phyloP scores from a whole-genome alignment of 139 green algal genomes.

The Coelastrella sp. region DNA sequence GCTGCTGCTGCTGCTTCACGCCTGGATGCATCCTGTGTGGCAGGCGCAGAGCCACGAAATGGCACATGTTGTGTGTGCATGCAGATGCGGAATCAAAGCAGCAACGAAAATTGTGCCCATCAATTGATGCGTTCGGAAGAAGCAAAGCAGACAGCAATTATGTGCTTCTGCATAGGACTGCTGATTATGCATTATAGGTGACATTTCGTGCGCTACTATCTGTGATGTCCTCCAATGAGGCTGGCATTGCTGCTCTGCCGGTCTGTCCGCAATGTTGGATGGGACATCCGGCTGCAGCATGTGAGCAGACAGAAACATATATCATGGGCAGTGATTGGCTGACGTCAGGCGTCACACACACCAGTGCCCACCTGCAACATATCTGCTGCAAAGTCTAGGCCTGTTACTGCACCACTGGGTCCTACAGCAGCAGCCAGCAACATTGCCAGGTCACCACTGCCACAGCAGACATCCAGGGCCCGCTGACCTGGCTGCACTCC shows the following conservation, averaged over 20 bases:
- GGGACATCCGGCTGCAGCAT: too few species aligned
- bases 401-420: conserved; percentile 69
- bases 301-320: too few species aligned
- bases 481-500: conserved; percentile 63
- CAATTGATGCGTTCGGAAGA: too few species aligned
- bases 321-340: too few species aligned
- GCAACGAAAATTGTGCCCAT: too few species aligned
- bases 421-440: conserved; percentile 86
- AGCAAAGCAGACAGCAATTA: too few species aligned
- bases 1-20: conserved; percentile 33
- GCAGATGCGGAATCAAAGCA: not conserved
- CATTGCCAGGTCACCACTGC: conserved; percentile 92
- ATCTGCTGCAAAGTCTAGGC: conserved; percentile 48
- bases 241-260: not conserved
- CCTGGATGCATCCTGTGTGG: conserved; percentile 23
- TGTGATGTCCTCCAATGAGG: not conserved
- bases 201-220: too few species aligned
- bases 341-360: not conserved
- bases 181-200: too few species aligned
- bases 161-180: too few species aligned
- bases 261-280: not conserved
- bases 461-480: conserved; percentile 95
- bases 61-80: not conserved
- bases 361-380: conserved; percentile 16
- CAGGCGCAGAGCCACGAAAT: conserved; percentile 45